Base-by-base conservation (phyloP, 2,329 filamentous ascomycete species). In the Pyrenophora graminea region DNA sequence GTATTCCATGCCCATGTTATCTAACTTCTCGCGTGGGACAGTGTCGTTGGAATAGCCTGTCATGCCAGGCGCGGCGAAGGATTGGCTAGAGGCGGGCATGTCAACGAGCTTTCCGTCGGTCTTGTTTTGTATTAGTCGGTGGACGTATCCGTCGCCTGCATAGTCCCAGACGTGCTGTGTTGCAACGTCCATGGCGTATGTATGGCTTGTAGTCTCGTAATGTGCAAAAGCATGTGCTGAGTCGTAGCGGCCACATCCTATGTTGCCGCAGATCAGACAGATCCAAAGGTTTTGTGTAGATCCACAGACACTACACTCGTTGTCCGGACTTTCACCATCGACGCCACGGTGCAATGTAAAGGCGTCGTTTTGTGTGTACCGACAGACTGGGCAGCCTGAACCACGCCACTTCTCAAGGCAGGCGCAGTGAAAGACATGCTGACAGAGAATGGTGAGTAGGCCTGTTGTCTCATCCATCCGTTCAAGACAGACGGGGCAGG, bases 81-180 rank as follows among this genome's bases (percentile, higher is more conserved):
- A 48, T 30, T 63, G 61, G 30, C 70, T 68, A 0, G 71, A 69
- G 2, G 82, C 82, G 0, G 91, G 90, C n/a, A 97, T 80, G 72
- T 97, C 93, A 15, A 97, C 89, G 3, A 96, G 82, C 72, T 96
- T 96, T 19, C 90, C 90, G 70, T 96, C 91, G 8, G 90, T 87
- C 76, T 97, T 96, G 68, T 91, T 91, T 59, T 96, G 89, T 48
- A 99, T 96, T 44, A 97, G 84, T 8, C 94, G 87, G 74, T 99
- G 94, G 41, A 97, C 94, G 81, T 96, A 99, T 67, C 88, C 89
- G 68, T 99, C 94, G 4, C 90, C 91, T 0, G 90, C 90, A 59
- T 99, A 99, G 74, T 99, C 94, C 94, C 94, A 99, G 1, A 99
- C 92, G 63, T 96, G 88, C 71, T 99, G 93, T 0, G 91, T 96